Base-by-base conservation (phyloP, 441 rosid genomes). In the Eruca vesicaria region DNA sequence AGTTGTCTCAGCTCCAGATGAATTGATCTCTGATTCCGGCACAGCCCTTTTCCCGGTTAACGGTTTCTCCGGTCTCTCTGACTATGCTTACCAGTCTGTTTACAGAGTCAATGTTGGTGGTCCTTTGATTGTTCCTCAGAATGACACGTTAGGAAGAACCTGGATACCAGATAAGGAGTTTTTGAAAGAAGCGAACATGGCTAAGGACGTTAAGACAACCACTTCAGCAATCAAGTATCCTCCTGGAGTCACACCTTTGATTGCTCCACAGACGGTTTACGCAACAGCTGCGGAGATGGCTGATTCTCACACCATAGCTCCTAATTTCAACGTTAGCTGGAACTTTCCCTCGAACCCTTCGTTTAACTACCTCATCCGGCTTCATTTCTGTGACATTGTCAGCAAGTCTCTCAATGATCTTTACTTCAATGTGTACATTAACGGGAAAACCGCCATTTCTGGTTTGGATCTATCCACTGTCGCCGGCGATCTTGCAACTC, bases 351-450 rank as follows among this genome's bases (percentile, higher is more conserved):
- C 84, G 0, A 91, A 90, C 67, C 50, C 80, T 10, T 29, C 87
- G 0, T 91, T 89, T 68, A 74, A 64, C 80, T 90, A 90, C 75
- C 23, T 88, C 62, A 45, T 89, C 31, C 82, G 97, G 60, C 76
- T 91, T 70, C 97, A 95, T 83, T 93, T 93, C 73, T 86, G 95
- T 67, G 97, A 95, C 77, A 88, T 88, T 7, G 86, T 91, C 20
- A 95, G 98, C 80, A 86, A 83, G 74, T 62, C 89, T 43, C 84
- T 88, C 28, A 84, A 89, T 63, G 90, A 89, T 26, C 83, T 95
- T 14, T 95, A 93, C 82, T 95, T 93, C 79, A 86, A 95, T 55
- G 95, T 93, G 16, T 93, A 88, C 61, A 67, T 95, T 2, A 91
- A 91, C 31, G 83, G 83, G 3, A 95, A 88, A 78, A 82, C 71